phyloP scores from a whole-genome alignment of 2,329 filamentous ascomycete genomes.

The Alternaria hordeiaustralica region DNA sequence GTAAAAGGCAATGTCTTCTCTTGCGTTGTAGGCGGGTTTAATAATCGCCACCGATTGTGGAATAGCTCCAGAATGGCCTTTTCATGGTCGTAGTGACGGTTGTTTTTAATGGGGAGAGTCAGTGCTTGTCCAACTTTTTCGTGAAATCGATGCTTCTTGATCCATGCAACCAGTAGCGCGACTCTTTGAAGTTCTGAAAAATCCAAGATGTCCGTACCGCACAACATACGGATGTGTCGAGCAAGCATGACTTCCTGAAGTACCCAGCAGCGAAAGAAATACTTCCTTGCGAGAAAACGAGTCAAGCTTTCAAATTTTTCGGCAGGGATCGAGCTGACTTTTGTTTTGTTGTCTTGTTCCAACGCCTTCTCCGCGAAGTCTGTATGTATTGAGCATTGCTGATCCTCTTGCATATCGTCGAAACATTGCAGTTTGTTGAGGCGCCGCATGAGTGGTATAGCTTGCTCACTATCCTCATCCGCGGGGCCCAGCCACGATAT shows the following conservation, averaged over 20 bases:
- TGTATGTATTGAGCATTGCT: not conserved
- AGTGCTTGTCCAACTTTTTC: not conserved
- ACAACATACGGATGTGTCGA: not conserved
- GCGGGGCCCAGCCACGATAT: slow-evolving; percentile 19
- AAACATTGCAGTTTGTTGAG: not conserved
- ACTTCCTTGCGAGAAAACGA: slow-evolving; percentile 1
- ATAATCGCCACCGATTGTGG: not conserved
- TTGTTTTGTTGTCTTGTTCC: not conserved
- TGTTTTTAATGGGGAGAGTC: not conserved
- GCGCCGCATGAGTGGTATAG: not conserved
- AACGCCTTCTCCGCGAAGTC: not conserved
- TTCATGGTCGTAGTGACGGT: not conserved
- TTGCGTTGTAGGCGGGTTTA: not conserved
- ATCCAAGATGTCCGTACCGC: not conserved
- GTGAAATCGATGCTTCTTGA: not conserved
- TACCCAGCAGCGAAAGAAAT: slow-evolving; percentile 8
- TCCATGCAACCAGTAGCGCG: not conserved
- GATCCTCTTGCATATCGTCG: not conserved
- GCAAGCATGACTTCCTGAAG: slow-evolving; percentile 4
- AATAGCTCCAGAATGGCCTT: not conserved
- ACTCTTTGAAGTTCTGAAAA: not conserved
- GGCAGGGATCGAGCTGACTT: not conserved
- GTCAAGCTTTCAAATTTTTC: not conserved
- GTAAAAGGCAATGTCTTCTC: not conserved
- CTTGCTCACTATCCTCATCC: not conserved